Evolutionary conservation across 1,284 basidiomycete genomes (phyloP).

Genomic region (Thelephora terrestris): DNA sequence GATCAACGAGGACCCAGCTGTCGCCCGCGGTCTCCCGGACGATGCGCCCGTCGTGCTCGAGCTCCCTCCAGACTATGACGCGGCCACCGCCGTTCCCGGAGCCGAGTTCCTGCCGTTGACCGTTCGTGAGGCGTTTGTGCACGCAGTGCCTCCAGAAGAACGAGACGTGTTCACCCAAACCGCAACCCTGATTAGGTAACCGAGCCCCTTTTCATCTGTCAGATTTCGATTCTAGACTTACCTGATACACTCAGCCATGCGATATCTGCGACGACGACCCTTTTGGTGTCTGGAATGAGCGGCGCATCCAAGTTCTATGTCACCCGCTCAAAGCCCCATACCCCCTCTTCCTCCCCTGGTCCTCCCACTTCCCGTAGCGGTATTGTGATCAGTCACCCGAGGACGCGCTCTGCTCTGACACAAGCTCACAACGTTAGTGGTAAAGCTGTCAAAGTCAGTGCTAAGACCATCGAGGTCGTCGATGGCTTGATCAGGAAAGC

Average conservation of each 20-base stretch:
- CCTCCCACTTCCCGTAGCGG: slow-evolving; percentile 39
- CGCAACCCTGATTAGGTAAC: slow-evolving; percentile 56
- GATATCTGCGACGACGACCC: slow-evolving; percentile 57
- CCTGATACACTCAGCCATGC: slow-evolving; percentile 37
- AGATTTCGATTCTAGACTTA: slow-evolving; percentile 1
- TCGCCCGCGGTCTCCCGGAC: slow-evolving; percentile 27
- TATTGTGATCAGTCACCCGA: slow-evolving; percentile 49
- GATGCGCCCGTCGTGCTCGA: slow-evolving; percentile 67
- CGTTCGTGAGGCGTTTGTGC: slow-evolving; percentile 44
- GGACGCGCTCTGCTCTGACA: slow-evolving; percentile 46
- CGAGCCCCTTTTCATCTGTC: slow-evolving; percentile 12
- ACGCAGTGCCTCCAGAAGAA: slow-evolving; percentile 53
- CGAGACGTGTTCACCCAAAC: slow-evolving; percentile 67
- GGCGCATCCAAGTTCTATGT: slow-evolving; percentile 58
- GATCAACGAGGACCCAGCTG: slow-evolving; percentile 48
- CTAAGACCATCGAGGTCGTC: slow-evolving; percentile 52
- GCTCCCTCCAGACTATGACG: slow-evolving; percentile 34
- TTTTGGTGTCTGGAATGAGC: slow-evolving; percentile 52
- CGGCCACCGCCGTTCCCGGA: slow-evolving; percentile 16
- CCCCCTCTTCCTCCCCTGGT: slow-evolving; percentile 23
- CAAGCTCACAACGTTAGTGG: slow-evolving; percentile 56
- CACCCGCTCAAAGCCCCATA: slow-evolving; percentile 39
- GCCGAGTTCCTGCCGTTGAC: slow-evolving; percentile 21
- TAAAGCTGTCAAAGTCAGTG: slow-evolving; percentile 55
- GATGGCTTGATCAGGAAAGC: slow-evolving; percentile 50